Evolutionary conservation across 495 filamentous ascomycete species (phyloP).

Genomic region (Cercophora samala): DNA sequence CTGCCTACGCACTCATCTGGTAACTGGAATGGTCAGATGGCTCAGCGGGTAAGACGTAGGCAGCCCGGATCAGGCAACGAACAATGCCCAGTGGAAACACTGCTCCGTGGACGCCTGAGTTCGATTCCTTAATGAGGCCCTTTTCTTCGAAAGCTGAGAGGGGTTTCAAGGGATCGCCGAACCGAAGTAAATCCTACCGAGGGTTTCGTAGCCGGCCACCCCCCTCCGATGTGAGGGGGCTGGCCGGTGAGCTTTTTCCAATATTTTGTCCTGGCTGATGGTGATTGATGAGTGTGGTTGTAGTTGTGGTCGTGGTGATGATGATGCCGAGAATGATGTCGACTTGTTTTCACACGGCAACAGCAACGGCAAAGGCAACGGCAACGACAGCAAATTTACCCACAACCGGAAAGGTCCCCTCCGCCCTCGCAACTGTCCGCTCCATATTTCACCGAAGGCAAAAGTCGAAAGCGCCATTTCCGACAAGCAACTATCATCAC

Average conservation of each 20-base stretch:
- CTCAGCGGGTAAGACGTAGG: background rate
- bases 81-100: constrained; percentile 6
- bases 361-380: background rate
- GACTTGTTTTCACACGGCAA: background rate
- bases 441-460: constrained; percentile 3
- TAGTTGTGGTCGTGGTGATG: background rate
- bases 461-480: background rate
- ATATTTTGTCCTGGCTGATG: background rate
- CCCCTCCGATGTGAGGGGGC: background rate
- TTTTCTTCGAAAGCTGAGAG: background rate
- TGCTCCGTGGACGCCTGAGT: constrained; percentile 4
- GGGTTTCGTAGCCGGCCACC: background rate
- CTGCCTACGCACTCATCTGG: background rate
- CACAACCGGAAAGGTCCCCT: constrained; percentile 10
- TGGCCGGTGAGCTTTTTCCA: background rate
- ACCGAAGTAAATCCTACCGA: background rate
- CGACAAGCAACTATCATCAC: background rate
- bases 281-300: too few relatives aligned
- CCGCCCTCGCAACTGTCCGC: constrained; percentile 7
- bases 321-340: background rate
- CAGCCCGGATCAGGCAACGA: background rate
- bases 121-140: background rate
- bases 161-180: background rate
- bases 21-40: background rate
- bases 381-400: background rate